Base-by-base conservation (phyloP, 345 rosid genomes). In the Anastatica hierochuntica region DNA sequence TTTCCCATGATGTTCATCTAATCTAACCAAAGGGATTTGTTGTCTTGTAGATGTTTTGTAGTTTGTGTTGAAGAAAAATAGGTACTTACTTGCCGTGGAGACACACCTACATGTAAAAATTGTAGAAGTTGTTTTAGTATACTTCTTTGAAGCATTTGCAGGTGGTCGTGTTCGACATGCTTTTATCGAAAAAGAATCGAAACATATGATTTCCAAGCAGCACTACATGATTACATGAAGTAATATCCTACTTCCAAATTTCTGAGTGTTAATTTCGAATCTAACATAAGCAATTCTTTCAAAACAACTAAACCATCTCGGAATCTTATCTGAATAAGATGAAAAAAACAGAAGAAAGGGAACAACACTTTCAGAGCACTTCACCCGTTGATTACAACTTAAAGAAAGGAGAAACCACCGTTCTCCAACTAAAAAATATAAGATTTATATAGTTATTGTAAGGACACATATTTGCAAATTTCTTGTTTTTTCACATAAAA, bases 161-260 rank as follows among this genome's bases (percentile, higher is more conserved):
- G 98, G 67, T 69, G 97, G 99, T 65, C 89, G 97, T 53, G 74
- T 68, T 58, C 77, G 97, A 38, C 97, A 88, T 76, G 99, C 99
- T 59, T 94, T 94, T 72, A 72, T 94, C 50, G 99, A 97, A 97
- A 94, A 76, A 88, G 99, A 74, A 82, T 92, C 24, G 81, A 94
- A 71, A 97, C 99, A 14, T 94, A 94, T 60, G 97, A 94, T 71
- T 88, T 94, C 68, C 99, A 94, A 72, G 97, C 96, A 17, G 99
- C 96, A 35, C 63, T 94, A 50, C 97, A 94, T 65, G 99, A 94
- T 70, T 97, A 94, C 49, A 73, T 88, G 81, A 88, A 88, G 99
- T 94, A 88, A 47, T 21, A 47, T 30, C 20, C 65, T 30, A 43
- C 53, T 27, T 43, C 52, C 33, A 33, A 24, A 15, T 30, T 31